Conservation (phyloP, 202 grass and related monocot species). For the Dendrocalamus latiflorus region DNA sequence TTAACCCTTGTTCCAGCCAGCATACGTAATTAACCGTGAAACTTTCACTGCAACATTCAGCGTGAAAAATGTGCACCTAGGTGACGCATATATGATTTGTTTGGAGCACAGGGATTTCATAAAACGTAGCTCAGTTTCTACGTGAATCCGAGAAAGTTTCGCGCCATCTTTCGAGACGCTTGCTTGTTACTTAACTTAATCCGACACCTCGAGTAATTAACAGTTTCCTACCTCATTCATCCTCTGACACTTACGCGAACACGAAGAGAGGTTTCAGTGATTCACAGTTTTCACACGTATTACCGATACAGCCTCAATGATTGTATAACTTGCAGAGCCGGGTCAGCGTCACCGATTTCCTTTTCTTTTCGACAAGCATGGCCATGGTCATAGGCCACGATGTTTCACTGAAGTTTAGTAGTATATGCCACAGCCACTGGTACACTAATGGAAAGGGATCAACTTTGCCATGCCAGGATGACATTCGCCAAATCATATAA, state of each 20-base stretch:
- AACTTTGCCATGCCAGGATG: not conserved
- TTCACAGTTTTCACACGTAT: not conserved
- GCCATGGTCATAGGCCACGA: not conserved
- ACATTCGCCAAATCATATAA: not conserved
- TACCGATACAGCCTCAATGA: not conserved
- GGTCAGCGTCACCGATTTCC: constrained; percentile 1
- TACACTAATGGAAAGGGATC: not conserved
- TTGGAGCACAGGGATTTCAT: not conserved
- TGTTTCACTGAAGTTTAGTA: too few species aligned
- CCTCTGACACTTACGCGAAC: not conserved
- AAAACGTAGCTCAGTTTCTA: not conserved
- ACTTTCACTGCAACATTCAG: not conserved
- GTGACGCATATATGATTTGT: not conserved
- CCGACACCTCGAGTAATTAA: not conserved
- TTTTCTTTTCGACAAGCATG: not conserved
- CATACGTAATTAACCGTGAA: not conserved
- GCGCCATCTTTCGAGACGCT: not conserved
- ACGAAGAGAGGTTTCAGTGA: not conserved
- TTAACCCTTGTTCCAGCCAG: not conserved
- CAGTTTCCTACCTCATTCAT: not conserved
- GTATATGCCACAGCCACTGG: too few species aligned
- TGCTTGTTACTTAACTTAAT: not conserved
- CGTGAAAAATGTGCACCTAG: not conserved
- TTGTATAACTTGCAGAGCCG: not conserved
- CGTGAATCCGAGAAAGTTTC: not conserved